Conservation (phyloP, 1,284 basidiomycete species). For the Naganishia sp. region DNA sequence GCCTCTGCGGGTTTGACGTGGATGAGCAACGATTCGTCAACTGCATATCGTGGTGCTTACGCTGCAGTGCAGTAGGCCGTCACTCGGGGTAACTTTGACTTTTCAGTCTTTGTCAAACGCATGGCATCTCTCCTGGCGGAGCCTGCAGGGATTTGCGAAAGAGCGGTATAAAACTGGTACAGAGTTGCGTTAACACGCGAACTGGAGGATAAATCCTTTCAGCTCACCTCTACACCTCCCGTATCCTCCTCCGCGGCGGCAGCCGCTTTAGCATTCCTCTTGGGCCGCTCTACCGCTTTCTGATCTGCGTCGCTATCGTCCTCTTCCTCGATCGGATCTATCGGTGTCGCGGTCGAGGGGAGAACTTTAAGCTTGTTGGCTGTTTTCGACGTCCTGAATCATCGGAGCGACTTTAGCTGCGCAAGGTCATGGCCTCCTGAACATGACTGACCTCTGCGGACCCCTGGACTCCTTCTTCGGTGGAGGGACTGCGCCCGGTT, state of each 20-base stretch:
- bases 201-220: neutral
- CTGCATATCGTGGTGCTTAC: slow-evolving; percentile 56
- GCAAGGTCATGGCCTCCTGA: neutral
- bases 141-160: slow-evolving; percentile 88
- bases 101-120: slow-evolving; percentile 87
- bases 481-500: slow-evolving; percentile 37
- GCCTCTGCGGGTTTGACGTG: slow-evolving; percentile 59
- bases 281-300: slow-evolving; percentile 45
- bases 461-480: slow-evolving; percentile 48
- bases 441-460: slow-evolving; percentile 49
- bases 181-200: neutral
- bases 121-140: slow-evolving; percentile 88
- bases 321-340: slow-evolving; percentile 11
- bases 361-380: slow-evolving; percentile 36
- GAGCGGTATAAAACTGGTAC: slow-evolving; percentile 77
- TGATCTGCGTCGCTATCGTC: slow-evolving; percentile 59
- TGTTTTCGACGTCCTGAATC: slow-evolving; percentile 66
- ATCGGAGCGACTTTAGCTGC: neutral
- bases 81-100: slow-evolving; percentile 87
- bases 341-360: slow-evolving; percentile 17
- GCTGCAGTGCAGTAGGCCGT: slow-evolving; percentile 93
- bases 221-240: slow-evolving; percentile 66
- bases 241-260: slow-evolving; percentile 77
- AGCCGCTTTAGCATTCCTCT: slow-evolving; percentile 58
- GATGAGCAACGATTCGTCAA: slow-evolving; percentile 1